phyloP scores from a whole-genome alignment of 176 grass and related monocot species.

The Puccinellia tenuiflora region DNA sequence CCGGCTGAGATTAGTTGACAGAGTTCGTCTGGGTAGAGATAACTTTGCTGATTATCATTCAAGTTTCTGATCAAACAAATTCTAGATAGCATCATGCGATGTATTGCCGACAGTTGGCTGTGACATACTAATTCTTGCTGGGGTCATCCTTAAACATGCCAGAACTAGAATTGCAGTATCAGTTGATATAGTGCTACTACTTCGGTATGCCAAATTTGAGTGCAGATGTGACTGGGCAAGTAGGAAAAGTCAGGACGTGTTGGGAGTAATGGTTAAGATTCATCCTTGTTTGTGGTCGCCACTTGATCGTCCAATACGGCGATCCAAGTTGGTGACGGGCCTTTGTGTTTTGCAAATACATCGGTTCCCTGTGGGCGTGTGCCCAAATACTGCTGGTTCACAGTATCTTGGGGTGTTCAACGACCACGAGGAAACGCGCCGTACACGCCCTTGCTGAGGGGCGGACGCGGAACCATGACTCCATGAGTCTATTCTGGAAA shows the following conservation, averaged over 20 bases:
- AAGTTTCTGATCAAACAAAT: constrained; percentile 2
- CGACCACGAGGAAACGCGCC: too few species aligned
- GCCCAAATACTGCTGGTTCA: neutral
- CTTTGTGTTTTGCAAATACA: neutral
- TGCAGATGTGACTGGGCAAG: neutral
- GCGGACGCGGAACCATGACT: too few species aligned
- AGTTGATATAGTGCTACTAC: neutral
- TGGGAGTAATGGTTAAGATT: neutral
- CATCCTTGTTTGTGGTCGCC: neutral
- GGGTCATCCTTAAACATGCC: neutral
- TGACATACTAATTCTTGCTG: neutral
- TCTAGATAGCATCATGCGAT: neutral
- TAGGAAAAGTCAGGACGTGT: neutral
- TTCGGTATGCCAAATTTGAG: neutral
- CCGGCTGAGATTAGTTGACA: neutral
- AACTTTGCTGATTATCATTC: neutral
- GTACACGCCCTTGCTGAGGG: too few species aligned
- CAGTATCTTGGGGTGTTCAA: too few species aligned
- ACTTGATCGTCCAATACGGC: neutral
- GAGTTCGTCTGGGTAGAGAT: neutral
- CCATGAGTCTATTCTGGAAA: too few species aligned
- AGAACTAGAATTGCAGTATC: neutral
- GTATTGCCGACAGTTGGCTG: neutral
- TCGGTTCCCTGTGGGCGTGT: too few species aligned
- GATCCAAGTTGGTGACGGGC: neutral